phyloP scores from a whole-genome alignment of 768 basidiomycete genomes.

The Cubamyces sp. region DNA sequence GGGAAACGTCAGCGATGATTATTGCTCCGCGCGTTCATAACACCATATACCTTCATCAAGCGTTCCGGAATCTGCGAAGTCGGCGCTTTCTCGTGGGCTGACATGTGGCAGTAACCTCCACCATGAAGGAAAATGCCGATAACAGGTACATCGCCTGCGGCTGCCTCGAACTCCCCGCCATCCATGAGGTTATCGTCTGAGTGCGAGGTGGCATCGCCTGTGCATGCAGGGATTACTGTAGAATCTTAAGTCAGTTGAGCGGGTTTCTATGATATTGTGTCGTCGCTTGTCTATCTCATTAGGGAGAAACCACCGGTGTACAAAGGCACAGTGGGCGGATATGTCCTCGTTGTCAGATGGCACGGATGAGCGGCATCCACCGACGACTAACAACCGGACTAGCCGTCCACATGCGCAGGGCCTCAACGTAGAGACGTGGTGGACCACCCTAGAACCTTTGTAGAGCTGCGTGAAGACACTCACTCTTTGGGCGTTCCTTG shows the following conservation, averaged over 20 bases:
- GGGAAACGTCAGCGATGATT: no score
- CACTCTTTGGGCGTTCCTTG: conserved; percentile 34
- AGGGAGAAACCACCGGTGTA: no score
- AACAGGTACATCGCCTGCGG: conserved; percentile 36
- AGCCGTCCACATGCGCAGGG: no score
- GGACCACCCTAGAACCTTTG: no score
- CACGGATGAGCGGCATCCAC: no score
- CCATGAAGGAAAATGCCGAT: conserved; percentile 59
- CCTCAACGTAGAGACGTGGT: no score
- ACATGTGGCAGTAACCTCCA: conserved; percentile 62
- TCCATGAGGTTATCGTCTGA: conserved; percentile 18
- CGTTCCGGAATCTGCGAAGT: conserved; percentile 54
- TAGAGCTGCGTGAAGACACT: neutral
- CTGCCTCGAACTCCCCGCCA: conserved; percentile 31
- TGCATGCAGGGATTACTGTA: conserved; percentile 14
- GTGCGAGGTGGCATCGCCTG: neutral
- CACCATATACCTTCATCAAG: conserved; percentile 43
- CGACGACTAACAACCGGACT: no score
- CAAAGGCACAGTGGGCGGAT: no score
- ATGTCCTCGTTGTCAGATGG: no score
- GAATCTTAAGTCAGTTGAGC: neutral
- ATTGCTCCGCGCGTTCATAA: no score
- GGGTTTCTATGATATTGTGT: neutral
- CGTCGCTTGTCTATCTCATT: no score
- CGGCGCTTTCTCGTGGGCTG: conserved; percentile 51